Conservation (phyloP, 2,329 filamentous ascomycete genomes). For the Colletotrichum noveboracense region DNA sequence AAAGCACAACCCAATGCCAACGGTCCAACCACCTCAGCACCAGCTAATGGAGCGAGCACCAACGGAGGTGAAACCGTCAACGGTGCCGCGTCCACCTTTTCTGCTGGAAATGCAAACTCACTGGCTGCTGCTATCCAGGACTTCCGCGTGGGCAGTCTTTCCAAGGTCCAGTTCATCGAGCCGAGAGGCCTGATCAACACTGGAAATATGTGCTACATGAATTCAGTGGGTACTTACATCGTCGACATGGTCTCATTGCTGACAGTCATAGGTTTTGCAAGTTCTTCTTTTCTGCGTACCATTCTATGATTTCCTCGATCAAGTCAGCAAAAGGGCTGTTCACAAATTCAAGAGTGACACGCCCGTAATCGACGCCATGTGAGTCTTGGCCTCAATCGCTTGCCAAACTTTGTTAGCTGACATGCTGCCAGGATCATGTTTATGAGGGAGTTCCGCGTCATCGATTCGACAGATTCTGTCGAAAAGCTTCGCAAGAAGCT, state of each 20-base stretch:
- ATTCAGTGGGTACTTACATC: slow-evolving; percentile 72
- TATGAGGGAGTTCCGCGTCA: slow-evolving; percentile 87
- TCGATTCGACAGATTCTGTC: slow-evolving; percentile 77
- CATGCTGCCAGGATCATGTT: slow-evolving; percentile 79
- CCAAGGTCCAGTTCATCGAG: slow-evolving; percentile 83
- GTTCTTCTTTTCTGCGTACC: slow-evolving; percentile 91
- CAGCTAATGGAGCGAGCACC: slow-evolving; percentile 20
- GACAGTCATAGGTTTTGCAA: slow-evolving; percentile 77
- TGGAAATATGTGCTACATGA: slow-evolving; percentile 99
- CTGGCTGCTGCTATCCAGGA: slow-evolving; percentile 78
- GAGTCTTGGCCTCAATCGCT: slow-evolving; percentile 36
- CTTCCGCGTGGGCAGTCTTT: slow-evolving; percentile 69
- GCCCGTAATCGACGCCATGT: slow-evolving; percentile 93
- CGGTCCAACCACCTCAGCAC: slow-evolving; percentile 4
- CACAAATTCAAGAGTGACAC: slow-evolving; percentile 96
- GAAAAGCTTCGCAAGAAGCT: slow-evolving; percentile 77
- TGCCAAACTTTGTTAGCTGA: neutral
- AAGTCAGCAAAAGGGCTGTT: slow-evolving; percentile 80
- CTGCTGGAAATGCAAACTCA: slow-evolving; percentile 46
- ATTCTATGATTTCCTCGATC: slow-evolving; percentile 92
- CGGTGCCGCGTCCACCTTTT: neutral
- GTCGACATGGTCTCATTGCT: neutral
- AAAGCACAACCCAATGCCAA: slow-evolving; percentile 27
- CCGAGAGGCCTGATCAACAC: slow-evolving; percentile 94
- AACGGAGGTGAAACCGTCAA: slow-evolving; percentile 18